These are phyloP conservation scores for Rhodotorula babjevae DNA, from an alignment of 768 basidiomycete genomes.

Conservation along the genomic window DNA sequence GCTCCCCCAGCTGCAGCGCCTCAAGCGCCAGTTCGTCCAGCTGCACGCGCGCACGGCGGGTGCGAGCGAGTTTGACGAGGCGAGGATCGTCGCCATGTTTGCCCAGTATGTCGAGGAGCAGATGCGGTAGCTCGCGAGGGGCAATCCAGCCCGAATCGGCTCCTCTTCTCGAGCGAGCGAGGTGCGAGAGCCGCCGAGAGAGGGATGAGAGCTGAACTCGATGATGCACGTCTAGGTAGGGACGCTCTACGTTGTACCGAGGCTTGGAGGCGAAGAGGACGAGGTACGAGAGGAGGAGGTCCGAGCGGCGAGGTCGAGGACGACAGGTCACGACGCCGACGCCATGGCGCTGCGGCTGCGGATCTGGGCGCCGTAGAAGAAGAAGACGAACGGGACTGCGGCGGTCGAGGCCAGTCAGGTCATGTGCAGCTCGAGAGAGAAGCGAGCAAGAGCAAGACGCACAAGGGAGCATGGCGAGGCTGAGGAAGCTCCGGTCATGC, in stretches of 20 bases:
- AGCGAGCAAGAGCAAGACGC: conserved; percentile 1
- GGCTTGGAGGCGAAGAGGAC: too few relatives aligned
- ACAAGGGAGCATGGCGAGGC: conserved; percentile 41
- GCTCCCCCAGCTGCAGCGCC: conserved; percentile 79
- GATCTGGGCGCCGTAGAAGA: conserved; percentile 38
- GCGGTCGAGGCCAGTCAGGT: too few relatives aligned
- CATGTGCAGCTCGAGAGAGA: too few relatives aligned
- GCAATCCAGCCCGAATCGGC: neutral
- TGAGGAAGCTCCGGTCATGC: conserved; percentile 39
- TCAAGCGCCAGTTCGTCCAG: conserved; percentile 85
- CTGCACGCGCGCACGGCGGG: conserved; percentile 73
- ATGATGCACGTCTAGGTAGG: too few relatives aligned
- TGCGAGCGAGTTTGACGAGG: conserved; percentile 43
- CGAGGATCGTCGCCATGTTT: conserved; percentile 46
- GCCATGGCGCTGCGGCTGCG: conserved; percentile 26
- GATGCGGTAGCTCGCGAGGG: conserved; percentile 5
- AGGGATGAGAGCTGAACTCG: too few relatives aligned
- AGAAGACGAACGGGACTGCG: conserved; percentile 35
- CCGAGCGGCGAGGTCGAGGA: too few relatives aligned
- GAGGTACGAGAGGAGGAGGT: neutral
- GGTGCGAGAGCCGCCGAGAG: too few relatives aligned
- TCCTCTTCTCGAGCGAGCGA: too few relatives aligned
- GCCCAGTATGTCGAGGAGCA: conserved; percentile 45
- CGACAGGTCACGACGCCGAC: neutral
- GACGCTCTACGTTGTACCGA: too few relatives aligned